Evolutionary conservation across 2,329 filamentous ascomycete genomes (phyloP).

Genomic region (Thermomyces lanuginosus): DNA sequence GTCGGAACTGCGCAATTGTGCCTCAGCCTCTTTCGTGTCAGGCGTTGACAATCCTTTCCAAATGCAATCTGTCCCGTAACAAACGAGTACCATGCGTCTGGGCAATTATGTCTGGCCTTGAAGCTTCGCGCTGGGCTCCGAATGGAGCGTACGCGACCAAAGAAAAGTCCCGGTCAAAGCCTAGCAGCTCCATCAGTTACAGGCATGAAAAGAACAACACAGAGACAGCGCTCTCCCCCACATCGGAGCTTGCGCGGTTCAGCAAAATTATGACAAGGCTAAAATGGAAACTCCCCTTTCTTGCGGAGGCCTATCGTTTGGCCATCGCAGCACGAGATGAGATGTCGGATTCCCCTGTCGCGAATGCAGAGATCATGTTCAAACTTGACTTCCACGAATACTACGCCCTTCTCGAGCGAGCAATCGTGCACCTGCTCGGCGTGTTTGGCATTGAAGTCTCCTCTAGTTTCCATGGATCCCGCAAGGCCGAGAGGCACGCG

Average conservation of each 20-base stretch:
- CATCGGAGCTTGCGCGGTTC: conserved; percentile 39
- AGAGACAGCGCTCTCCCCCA: conserved; percentile 9
- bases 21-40: too few species aligned
- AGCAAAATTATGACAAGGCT: conserved; percentile 44
- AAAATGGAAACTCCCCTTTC: conserved; percentile 47
- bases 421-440: conserved; percentile 49
- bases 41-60: too few species aligned
- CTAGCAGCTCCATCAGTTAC: too few species aligned
- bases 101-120: too few species aligned
- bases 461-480: conserved; percentile 11
- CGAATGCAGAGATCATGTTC: conserved; percentile 48
- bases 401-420: conserved; percentile 56
- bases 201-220: too few species aligned
- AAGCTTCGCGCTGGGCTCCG: too few species aligned
- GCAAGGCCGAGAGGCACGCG: conserved; percentile 7
- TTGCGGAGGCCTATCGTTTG: conserved; percentile 40
- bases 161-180: too few species aligned
- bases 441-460: conserved; percentile 44
- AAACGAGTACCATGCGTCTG: too few species aligned
- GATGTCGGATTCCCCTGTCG: conserved; percentile 11
- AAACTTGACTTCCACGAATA: conserved; percentile 66
- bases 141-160: too few species aligned
- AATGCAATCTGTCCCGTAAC: too few species aligned
- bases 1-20: too few species aligned
- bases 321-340: conserved; percentile 26